phyloP scores from a whole-genome alignment of 768 basidiomycete genomes.

The Suillus luteus region DNA sequence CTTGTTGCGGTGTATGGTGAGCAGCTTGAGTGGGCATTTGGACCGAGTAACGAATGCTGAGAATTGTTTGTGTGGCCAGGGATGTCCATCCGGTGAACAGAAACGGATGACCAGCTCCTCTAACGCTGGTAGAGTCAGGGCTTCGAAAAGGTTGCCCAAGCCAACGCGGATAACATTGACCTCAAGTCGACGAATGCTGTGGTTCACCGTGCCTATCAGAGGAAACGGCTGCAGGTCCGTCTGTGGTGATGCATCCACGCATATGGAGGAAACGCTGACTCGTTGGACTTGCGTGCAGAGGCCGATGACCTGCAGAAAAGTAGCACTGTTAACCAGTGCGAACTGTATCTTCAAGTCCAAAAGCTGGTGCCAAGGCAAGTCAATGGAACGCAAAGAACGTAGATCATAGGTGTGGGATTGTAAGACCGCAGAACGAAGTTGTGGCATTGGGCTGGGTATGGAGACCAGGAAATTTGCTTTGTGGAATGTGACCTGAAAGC shows the following conservation, averaged over 20 bases:
- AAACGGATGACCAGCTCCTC: slow-evolving; percentile 36
- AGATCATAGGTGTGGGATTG: slow-evolving; percentile 25
- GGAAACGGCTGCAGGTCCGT: slow-evolving; percentile 12
- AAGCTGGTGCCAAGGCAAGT: slow-evolving; percentile 30
- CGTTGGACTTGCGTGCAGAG: slow-evolving; percentile 25
- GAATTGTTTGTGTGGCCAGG: slow-evolving; percentile 32
- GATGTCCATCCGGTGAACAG: slow-evolving; percentile 30
- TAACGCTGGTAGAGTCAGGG: slow-evolving; percentile 27
- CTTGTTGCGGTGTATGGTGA: slow-evolving; percentile 30
- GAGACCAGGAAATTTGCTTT: slow-evolving; percentile 17
- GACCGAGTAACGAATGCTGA: slow-evolving; percentile 27
- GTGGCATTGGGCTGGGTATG: slow-evolving; percentile 20
- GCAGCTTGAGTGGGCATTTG: slow-evolving; percentile 24
- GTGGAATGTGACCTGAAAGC: slow-evolving; percentile 24
- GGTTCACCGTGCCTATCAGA: slow-evolving; percentile 22
- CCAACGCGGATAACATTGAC: slow-evolving; percentile 32
- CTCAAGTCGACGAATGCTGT: slow-evolving; percentile 26
- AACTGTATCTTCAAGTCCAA: slow-evolving; percentile 32
- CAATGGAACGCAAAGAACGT: slow-evolving; percentile 25
- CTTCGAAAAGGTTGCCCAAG: slow-evolving; percentile 22
- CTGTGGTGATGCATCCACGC: slow-evolving; percentile 22
- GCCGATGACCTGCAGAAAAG: slow-evolving; percentile 26
- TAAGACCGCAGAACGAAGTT: slow-evolving; percentile 23
- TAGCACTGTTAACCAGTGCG: slow-evolving; percentile 22
- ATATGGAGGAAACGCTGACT: slow-evolving; percentile 27